Base-by-base conservation (phyloP, 805 yeast genomes). In the Wickerhamomyces pijperi region DNA sequence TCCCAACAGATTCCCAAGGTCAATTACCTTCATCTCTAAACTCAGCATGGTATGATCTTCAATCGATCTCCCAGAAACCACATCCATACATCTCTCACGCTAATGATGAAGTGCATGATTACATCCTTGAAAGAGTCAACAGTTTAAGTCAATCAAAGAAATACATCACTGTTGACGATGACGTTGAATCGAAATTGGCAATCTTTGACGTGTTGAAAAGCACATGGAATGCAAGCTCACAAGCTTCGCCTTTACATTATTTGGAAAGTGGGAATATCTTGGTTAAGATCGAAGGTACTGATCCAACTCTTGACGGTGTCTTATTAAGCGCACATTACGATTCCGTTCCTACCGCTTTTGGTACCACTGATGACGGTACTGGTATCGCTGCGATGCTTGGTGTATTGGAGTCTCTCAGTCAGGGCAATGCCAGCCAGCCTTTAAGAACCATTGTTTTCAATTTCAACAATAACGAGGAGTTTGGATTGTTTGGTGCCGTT, bases 281-380 rank as follows among this genome's bases (percentile, higher is more conserved):
- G 32, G 95, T 79, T 7, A 76, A 82, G 52, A 59, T 88, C 31
- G 68, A 76, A 50, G 96, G 96, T 19, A 54, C 64, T 13, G 63
- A 80, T 38, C 61, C 69, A 1, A 48, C 60, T 0, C 59, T 82
- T 37, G 80, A 82, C 1, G 94, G 87, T 1, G 57, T 87, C 4
- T 59, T 87, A 33, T 55, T 88, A 3, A 80, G 92, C 48, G 87
- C 96, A 5, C 97, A 88, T 61, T 88, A 65, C 51, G 97, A 87
- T 60, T 76, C 90, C 7, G 96, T 87, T 7, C 94, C 95, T 17
- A 75, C 94, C 3, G 77, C 86, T 4, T 76, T 65, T 49, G 97
- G 97, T 23, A 76, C 92, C 2, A 88, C 96, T 2, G 97, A 88
- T 56, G 95, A 86, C 53, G 96, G 96, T 1, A 77, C 78, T 64